phyloP scores from a whole-genome alignment of 2,329 filamentous ascomycete species.

The Calonectria multiphialidica region DNA sequence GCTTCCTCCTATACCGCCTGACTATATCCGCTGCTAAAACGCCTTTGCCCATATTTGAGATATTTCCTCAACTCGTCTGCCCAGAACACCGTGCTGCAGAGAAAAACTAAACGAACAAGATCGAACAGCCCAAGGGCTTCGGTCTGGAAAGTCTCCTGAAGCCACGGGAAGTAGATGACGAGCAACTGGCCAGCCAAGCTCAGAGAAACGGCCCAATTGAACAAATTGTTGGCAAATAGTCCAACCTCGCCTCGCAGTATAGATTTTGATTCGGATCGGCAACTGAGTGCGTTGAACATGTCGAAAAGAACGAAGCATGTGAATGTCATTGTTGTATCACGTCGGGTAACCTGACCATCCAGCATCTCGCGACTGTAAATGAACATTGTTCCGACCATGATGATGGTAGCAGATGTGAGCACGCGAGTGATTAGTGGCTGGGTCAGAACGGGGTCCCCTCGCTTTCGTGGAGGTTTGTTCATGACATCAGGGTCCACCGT shows the following conservation, averaged over 20 bases:
- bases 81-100: constrained; percentile 95
- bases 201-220: constrained; percentile 94
- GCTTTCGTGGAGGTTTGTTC: constrained; percentile 85
- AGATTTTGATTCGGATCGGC: constrained; percentile 91
- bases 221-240: constrained; percentile 88
- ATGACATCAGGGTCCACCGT: constrained; percentile 95
- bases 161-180: constrained; percentile 94
- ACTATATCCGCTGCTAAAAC: constrained; percentile 72
- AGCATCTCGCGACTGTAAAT: constrained; percentile 95
- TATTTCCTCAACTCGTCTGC: constrained; percentile 93
- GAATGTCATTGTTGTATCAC: constrained; percentile 99
- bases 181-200: constrained; percentile 87
- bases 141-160: constrained; percentile 96
- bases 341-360: constrained; percentile 85
- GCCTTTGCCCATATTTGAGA: constrained; percentile 70
- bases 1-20: constrained; percentile 66
- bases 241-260: constrained; percentile 88
- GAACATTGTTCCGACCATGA: constrained; percentile 91
- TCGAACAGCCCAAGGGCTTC: constrained; percentile 84
- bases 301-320: constrained; percentile 99
- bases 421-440: constrained; percentile 85
- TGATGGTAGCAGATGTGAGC: constrained; percentile 86
- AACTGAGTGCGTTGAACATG: constrained; percentile 98
- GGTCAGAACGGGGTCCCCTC: constrained; percentile 92
- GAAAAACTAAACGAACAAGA: constrained; percentile 75